Evolutionary conservation across 345 rosid species (phyloP), one percentile per base, ranked within the genome.

Genomic region (Garcia nutans): DNA sequence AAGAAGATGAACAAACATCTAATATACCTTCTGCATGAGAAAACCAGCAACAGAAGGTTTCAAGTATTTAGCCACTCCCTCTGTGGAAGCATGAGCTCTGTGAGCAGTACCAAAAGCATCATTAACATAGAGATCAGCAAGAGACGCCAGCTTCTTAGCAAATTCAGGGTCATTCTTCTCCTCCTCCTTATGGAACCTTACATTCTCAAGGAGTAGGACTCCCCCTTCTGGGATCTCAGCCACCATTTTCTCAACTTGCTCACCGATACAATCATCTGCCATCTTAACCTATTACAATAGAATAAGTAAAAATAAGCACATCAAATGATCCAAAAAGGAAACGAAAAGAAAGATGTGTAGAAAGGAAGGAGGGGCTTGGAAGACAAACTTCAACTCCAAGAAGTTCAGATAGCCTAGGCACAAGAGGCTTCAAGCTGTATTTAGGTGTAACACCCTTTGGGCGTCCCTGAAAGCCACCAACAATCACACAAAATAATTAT

Each of bases 31-130:
- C 83, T 92, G 98, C 92, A 92, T 84, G 67, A 92, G 98, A 85
- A 92, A 94, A 71, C 98, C 98, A 75, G 98, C 96, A 73, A 94
- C 96, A 1, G 98, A 88, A 74, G 98, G 98, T 84, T 91, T 94
- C 93, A 94, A 87, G 79, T 49, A 77, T 26, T 77, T 77, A 11
- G 98, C 90, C 65, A 91, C 98, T 50, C 98, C 98, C 76, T 94
- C 97, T 8, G 97, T 94, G 31, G 98, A 94, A 61, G 98, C 97
- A 87, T 94, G 98, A 70, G 98, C 98, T 82, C 98, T 84, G 67
- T 94, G 98, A 28, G 98, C 98, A 76, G 98, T 91, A 44, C 98
- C 98, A 24, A 94, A 94, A 8, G 83, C 83, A 67, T 80, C 83
- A 73, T 80, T 80, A 5, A 80, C 83, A 33, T 76, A 80, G 7